phyloP scores from a whole-genome alignment of 768 basidiomycete species.

The Cystoderma amianthinum region DNA sequence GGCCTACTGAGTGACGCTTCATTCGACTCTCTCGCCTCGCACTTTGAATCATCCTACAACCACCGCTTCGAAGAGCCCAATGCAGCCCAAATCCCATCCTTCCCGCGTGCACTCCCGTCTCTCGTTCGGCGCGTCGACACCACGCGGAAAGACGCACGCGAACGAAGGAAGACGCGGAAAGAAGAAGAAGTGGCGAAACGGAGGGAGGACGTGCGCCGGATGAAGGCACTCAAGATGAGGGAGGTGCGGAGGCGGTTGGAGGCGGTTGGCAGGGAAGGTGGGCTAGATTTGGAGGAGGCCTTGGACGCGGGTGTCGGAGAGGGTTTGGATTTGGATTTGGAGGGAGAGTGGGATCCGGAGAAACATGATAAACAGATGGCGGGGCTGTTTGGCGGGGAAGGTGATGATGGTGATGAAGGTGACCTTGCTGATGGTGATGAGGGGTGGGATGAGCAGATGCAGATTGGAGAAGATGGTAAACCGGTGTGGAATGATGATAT shows the following conservation, averaged over 20 bases:
- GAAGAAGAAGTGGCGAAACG: constrained; percentile 69
- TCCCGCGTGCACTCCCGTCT: constrained; percentile 67
- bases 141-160: constrained; percentile 78
- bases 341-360: constrained; percentile 89
- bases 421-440: constrained; percentile 20
- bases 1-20: constrained; percentile 24
- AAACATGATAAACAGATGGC: constrained; percentile 83
- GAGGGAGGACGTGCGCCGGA: constrained; percentile 72
- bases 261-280: constrained; percentile 65
- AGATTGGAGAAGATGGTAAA: constrained; percentile 43
- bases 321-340: constrained; percentile 70
- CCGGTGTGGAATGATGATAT: constrained; percentile 92
- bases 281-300: constrained; percentile 27
- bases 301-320: constrained; percentile 31
- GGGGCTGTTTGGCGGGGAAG: constrained; percentile 55
- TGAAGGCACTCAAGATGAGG: constrained; percentile 81
- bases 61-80: constrained; percentile 96
- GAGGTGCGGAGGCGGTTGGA: constrained; percentile 76
- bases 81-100: constrained; percentile 42
- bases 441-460: constrained; percentile 30
- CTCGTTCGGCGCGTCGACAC: constrained; percentile 68
- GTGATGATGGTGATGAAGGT: constrained; percentile 21
- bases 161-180: constrained; percentile 69
- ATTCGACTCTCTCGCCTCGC: constrained; percentile 87
- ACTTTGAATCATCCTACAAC: constrained; percentile 95